These are phyloP conservation scores for Closterium sp. DNA, from an alignment of 139 green algal species.

Conservation along the genomic window DNA sequence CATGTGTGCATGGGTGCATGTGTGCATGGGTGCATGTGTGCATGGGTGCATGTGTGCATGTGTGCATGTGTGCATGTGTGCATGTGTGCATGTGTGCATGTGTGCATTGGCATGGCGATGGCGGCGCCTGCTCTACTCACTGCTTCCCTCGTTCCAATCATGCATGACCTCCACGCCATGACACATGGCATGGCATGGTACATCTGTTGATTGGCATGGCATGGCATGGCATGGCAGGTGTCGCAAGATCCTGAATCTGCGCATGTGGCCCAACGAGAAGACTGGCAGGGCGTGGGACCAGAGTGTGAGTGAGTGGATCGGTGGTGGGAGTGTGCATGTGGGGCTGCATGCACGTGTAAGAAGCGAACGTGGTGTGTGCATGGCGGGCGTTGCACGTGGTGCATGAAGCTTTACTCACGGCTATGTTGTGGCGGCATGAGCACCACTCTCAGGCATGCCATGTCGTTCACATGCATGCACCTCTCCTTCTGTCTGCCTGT, in stretches of 20 bases:
- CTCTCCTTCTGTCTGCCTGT: background rate
- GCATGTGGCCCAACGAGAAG: slow-evolving; percentile 57
- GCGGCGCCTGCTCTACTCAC: no score
- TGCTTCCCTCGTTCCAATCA: no score
- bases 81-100: slow-evolving; percentile 2
- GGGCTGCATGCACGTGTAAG: background rate
- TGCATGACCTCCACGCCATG: no score
- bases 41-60: slow-evolving; percentile 25
- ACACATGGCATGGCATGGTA: no score
- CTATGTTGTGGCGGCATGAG: no score
- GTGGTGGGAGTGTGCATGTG: background rate
- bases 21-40: background rate
- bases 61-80: slow-evolving; percentile 45
- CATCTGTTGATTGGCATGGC: no score
- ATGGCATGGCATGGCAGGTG: no score
- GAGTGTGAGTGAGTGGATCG: slow-evolving; percentile 32
- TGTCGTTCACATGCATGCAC: background rate
- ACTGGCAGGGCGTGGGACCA: slow-evolving; percentile 60
- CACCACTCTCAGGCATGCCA: background rate
- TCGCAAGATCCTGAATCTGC: slow-evolving; percentile 61
- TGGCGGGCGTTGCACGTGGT: no score
- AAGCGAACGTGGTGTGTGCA: background rate
- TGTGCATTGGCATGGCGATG: no score
- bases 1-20: background rate
- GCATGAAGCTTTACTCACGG: no score